A percentile compares a stretch with the other conserved stretches of the same genome.
These are phyloP conservation scores for Mycena polygramma DNA, from an alignment of 768 basidiomycete genomes.

Conservation along the genomic window DNA sequence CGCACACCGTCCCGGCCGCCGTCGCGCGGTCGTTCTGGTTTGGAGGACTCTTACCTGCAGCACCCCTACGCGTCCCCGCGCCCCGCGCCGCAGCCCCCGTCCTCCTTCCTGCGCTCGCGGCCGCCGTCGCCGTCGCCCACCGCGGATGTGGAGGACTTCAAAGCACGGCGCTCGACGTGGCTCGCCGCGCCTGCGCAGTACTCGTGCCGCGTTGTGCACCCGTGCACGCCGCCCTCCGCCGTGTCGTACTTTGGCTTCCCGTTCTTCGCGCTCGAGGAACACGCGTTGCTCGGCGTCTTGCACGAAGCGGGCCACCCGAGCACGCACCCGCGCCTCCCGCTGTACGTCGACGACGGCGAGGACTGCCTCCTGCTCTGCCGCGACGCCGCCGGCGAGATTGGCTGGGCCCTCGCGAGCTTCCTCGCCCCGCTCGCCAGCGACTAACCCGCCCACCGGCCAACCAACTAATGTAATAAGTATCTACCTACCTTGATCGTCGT, in stretches of 20 bases:
- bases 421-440: constrained; percentile 60
- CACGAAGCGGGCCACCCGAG: constrained; percentile 86
- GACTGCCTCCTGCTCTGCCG: constrained; percentile 85
- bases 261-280: constrained; percentile 78
- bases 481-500: background rate
- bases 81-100: constrained; percentile 17
- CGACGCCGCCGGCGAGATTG: constrained; percentile 66
- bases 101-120: background rate
- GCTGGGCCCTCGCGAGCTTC: constrained; percentile 89
- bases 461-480: background rate
- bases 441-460: background rate
- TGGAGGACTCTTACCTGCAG: background rate
- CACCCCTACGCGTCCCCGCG: constrained; percentile 8
- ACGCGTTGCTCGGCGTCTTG: constrained; percentile 75
- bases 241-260: constrained; percentile 81
- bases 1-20: constrained; percentile 19
- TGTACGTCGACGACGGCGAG: constrained; percentile 82
- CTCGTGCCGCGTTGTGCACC: constrained; percentile 75
- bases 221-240: constrained; percentile 72
- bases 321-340: constrained; percentile 76
- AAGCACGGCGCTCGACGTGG: constrained; percentile 53
- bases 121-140: background rate
- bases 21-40: constrained; percentile 6
- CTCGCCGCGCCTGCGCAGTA: constrained; percentile 71
- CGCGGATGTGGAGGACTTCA: constrained; percentile 33